phyloP scores from a whole-genome alignment of 371 early-diverging fungal genomes.

The Mortierella sp. region DNA sequence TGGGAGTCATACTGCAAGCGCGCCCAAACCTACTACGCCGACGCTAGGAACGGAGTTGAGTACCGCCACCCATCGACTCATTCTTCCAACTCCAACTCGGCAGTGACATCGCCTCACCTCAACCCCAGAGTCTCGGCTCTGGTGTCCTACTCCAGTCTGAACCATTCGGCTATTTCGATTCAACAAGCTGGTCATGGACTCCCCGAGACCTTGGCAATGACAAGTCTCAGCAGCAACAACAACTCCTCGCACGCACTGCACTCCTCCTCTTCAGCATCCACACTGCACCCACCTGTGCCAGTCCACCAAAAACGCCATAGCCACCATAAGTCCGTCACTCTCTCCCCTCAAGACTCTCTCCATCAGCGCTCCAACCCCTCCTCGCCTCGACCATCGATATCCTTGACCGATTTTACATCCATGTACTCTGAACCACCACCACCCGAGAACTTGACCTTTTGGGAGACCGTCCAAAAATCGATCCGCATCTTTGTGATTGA shows the following conservation, averaged over 20 bases:
- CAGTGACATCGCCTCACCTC: slow-evolving; percentile 63
- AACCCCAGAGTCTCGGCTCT: slow-evolving; percentile 34
- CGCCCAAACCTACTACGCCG: slow-evolving; percentile 63
- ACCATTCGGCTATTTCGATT: slow-evolving; percentile 91
- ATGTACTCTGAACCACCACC: slow-evolving; percentile 40
- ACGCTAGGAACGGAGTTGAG: slow-evolving; percentile 88
- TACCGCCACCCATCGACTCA: slow-evolving; percentile 41
- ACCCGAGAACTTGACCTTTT: slow-evolving; percentile 31
- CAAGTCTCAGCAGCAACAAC: slow-evolving; percentile 10
- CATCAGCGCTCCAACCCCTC: slow-evolving; percentile 19
- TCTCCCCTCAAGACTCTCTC: slow-evolving; percentile 21
- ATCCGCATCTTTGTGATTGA: slow-evolving; percentile 44
- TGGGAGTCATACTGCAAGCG: slow-evolving; percentile 57
- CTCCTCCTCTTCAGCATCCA: slow-evolving; percentile 11
- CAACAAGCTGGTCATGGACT: slow-evolving; percentile 59
- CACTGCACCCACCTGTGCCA: slow-evolving; percentile 32
- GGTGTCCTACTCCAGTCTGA: slow-evolving; percentile 74
- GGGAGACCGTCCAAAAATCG: slow-evolving; percentile 27
- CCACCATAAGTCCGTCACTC: slow-evolving; percentile 7
- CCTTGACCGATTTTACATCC: slow-evolving; percentile 34
- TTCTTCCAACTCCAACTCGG: slow-evolving; percentile 59
- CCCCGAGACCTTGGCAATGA: slow-evolving; percentile 29
- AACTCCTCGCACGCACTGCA: background rate
- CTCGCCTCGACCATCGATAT: slow-evolving; percentile 42
- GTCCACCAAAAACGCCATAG: slow-evolving; percentile 9